Percentiles rank a stretch among this genome's conserved stretches.
Conservation (phyloP, 257 asterid species). For the Nicotiana knightiana region DNA sequence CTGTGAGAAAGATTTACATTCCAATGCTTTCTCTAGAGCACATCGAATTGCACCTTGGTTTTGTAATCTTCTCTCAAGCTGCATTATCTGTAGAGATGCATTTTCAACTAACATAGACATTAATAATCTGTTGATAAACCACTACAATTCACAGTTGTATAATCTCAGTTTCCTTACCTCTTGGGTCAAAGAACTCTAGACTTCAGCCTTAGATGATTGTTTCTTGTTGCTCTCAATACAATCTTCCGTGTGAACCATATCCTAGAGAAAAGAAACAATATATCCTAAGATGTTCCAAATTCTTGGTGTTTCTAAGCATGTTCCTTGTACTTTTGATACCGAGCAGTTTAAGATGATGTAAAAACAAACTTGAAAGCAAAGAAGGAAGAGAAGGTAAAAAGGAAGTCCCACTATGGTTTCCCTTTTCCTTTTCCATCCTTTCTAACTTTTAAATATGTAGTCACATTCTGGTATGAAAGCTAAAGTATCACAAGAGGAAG, state of each 20-base stretch:
- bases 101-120: neutral
- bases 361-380: neutral
- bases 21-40: slow-evolving; percentile 77
- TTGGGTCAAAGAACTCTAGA: slow-evolving; percentile 57
- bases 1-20: slow-evolving; percentile 43
- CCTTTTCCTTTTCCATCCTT: neutral
- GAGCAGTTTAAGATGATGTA: neutral
- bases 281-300: neutral
- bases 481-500: neutral
- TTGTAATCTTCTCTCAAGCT: slow-evolving; percentile 63
- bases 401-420: neutral
- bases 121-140: neutral
- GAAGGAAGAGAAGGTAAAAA: neutral
- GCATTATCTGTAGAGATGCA: slow-evolving; percentile 43
- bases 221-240: slow-evolving; percentile 35
- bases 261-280: slow-evolving; percentile 30
- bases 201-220: slow-evolving; percentile 42
- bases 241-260: slow-evolving; percentile 29
- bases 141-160: neutral
- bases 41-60: slow-evolving; percentile 71
- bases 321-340: neutral
- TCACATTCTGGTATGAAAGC: neutral
- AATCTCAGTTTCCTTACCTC: slow-evolving; percentile 44
- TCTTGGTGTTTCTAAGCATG: neutral
- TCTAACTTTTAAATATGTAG: neutral